Conservation (phyloP, 2,329 filamentous ascomycete genomes). For the Aureobasidium sp. region DNA sequence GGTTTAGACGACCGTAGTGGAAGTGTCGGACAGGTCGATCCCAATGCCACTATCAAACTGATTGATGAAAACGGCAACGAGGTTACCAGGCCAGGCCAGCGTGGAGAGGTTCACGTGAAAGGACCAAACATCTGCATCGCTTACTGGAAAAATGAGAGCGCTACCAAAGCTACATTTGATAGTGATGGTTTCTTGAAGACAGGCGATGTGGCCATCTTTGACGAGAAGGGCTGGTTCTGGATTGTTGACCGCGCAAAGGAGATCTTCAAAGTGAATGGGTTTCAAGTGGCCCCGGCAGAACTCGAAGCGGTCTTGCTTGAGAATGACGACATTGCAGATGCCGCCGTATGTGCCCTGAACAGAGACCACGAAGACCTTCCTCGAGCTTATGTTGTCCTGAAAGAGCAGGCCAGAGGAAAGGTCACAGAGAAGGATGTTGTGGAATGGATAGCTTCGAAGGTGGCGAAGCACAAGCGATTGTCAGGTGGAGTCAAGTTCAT, state of each 20-base stretch:
- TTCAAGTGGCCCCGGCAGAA: constrained; percentile 25
- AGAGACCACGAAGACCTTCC: constrained; percentile 29
- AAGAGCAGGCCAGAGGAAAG: constrained; percentile 25
- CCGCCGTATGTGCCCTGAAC: constrained; percentile 22
- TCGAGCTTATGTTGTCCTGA: constrained; percentile 30
- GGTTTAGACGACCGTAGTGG: constrained; percentile 30
- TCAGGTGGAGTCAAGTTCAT: constrained; percentile 46
- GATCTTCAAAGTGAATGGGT: constrained; percentile 29
- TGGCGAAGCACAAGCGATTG: constrained; percentile 37
- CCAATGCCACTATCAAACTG: constrained; percentile 35
- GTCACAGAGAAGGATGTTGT: constrained; percentile 32
- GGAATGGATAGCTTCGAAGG: constrained; percentile 31
- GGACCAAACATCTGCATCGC: constrained; percentile 35
- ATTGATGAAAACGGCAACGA: constrained; percentile 39
- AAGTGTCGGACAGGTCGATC: constrained; percentile 30
- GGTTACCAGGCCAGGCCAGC: constrained; percentile 30
- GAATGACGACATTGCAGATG: constrained; percentile 23
- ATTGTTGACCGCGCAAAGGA: constrained; percentile 33
- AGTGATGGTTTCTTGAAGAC: constrained; percentile 22
- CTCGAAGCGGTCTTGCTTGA: constrained; percentile 24
- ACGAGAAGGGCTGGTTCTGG: constrained; percentile 29
- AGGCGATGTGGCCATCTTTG: constrained; percentile 29
- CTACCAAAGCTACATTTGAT: constrained; percentile 26
- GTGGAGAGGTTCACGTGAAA: constrained; percentile 34
- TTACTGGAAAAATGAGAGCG: constrained; percentile 37